Evolutionary conservation across 78 protist species (phyloP), one percentile per base, ranked within the genome.

Genomic region (Dictyostelium brefeldianum): DNA sequence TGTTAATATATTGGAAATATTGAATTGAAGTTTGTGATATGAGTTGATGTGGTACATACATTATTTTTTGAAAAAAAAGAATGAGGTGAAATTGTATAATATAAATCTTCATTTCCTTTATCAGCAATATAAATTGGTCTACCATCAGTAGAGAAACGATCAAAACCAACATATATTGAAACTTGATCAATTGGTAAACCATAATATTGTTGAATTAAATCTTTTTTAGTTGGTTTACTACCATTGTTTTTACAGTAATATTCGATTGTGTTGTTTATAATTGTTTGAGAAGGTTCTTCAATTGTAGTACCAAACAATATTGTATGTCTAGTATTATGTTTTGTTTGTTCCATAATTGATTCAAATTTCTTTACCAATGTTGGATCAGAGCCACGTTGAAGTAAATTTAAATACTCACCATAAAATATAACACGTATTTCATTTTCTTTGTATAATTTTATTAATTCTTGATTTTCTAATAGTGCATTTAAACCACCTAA

Each of bases 71-170:
- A 46, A 43, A 81, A 81, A 69, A 12, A 83, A n/a, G 74, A 54
- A 27, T 83, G 91, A 14, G 91, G 91, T n/a, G 91, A 69, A 71
- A 83, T 48, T 14, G 91, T 71, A 31, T 51, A 83, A 43, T 83
- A 83, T 36, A 83, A 56, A 43, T 83, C 53, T 12, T 83, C 91
- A 50, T 50, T 22, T 10, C 91, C 91, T 41, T 83, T 71, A 2
- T 83, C 91, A 20, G 78, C 43, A 20, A 83, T 71, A 41, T 69
- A 50, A 5, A 77, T 75, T 51, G 91, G 91, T 53, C 91, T 69
- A 18, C 91, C 91, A 54, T 83, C 91, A 36, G 91, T 83, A 17
- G 46, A 27, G 74, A 73, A 73, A 71, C 91, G 71, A 71, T 83
- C 80, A 43, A 83, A 83, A 43, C 91, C 91, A 20, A 83, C 36